Evolutionary conservation across 2,329 filamentous ascomycete species (phyloP).

Genomic region (Sordariomycetes sp.): DNA sequence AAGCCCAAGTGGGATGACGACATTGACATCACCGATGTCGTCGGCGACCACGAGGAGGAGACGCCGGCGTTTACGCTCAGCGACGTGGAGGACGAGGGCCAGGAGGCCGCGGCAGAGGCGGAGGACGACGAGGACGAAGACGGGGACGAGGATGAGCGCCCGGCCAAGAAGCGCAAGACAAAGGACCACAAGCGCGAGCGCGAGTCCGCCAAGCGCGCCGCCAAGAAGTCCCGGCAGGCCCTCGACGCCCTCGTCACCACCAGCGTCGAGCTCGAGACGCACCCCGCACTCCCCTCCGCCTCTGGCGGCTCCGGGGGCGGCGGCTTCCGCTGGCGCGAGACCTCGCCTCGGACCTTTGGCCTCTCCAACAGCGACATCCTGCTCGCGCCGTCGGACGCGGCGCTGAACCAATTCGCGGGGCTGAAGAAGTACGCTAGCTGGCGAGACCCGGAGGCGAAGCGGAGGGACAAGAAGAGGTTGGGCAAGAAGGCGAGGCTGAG

Average conservation of each 20-base stretch:
- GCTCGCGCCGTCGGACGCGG: constrained; percentile 68
- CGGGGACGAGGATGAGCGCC: constrained; percentile 26
- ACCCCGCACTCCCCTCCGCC: constrained; percentile 38
- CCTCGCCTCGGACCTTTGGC: constrained; percentile 79
- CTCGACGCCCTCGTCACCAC: constrained; percentile 80
- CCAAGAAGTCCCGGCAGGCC: constrained; percentile 68
- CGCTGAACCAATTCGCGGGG: constrained; percentile 81
- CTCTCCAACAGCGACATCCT: constrained; percentile 85
- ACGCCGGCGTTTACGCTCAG: constrained; percentile 42
- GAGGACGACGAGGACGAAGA: constrained; percentile 21
- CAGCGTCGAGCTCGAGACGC: constrained; percentile 58
- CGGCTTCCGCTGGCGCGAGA: constrained; percentile 84
- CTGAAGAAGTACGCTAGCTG: constrained; percentile 92
- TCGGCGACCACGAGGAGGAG: constrained; percentile 68
- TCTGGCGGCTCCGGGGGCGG: constrained; percentile 20
- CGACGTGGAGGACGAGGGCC: constrained; percentile 30
- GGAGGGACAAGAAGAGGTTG: constrained; percentile 72
- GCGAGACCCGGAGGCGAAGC: constrained; percentile 79
- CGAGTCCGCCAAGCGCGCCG: constrained; percentile 49
- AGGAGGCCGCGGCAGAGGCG: constrained; percentile 21
- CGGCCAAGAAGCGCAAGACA: constrained; percentile 45
- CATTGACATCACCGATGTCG: constrained; percentile 86
- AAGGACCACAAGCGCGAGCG: constrained; percentile 47
- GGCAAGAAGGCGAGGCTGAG: constrained; percentile 86
- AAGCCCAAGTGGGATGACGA: constrained; percentile 84